Conservation (phyloP, 164 flowering plant species). For the Magnolia sinica region DNA sequence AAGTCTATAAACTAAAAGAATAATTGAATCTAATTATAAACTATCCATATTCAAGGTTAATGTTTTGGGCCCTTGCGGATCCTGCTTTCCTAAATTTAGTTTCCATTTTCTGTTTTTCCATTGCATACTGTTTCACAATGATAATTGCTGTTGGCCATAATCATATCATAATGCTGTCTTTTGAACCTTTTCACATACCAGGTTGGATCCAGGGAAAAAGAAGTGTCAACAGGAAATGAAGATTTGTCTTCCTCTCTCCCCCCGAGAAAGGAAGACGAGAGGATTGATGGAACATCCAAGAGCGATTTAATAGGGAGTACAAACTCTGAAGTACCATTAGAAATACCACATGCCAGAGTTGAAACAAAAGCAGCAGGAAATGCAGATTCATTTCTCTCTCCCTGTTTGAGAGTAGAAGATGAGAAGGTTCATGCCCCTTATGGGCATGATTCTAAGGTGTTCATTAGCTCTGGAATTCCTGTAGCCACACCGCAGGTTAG, state of each 20-base stretch:
- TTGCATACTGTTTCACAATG: background rate
- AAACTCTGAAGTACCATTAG: background rate
- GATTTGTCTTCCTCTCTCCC: background rate
- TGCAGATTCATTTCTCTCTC: background rate
- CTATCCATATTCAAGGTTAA: background rate
- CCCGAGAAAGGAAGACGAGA: background rate
- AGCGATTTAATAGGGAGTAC: background rate
- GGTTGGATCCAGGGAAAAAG: background rate
- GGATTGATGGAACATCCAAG: background rate
- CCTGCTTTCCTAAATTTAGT: background rate
- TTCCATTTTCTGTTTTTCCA: background rate
- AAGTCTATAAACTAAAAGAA: background rate
- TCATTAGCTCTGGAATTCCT: background rate
- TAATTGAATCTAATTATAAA: background rate
- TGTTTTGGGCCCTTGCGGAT: background rate
- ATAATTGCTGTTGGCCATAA: background rate
- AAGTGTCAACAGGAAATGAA: background rate
- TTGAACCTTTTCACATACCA: background rate
- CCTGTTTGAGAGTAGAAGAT: background rate
- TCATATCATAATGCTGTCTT: background rate
- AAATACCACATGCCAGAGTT: background rate
- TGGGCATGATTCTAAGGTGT: background rate
- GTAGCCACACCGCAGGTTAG: background rate
- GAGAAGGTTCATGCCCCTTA: background rate
- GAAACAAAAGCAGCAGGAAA: background rate